Base-by-base conservation (phyloP, 495 filamentous ascomycete genomes). In the Penicillium parvum region DNA sequence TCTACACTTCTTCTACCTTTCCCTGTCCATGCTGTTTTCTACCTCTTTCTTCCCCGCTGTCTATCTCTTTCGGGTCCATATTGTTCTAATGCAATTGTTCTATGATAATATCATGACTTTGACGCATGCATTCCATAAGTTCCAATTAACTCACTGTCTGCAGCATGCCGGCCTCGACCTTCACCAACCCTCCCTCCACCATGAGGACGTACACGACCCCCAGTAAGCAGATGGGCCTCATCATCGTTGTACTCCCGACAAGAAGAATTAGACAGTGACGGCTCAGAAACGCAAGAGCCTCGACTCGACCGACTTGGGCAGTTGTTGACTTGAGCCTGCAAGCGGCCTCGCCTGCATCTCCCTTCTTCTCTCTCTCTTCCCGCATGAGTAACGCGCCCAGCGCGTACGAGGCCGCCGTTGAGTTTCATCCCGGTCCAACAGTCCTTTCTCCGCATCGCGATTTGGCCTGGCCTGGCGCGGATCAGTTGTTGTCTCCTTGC, bases 41-140 rank as follows among this genome's bases (percentile, higher is more conserved):
- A 40, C 23, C 25, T 37, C 32, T 23, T 15, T 36, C 9, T 11
- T 12, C 18, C 29, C 49, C 33, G 21, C 43, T 54, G 52, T 53
- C 38, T 45, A 47, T 49, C 41, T 52, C 29, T 53, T 55, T 59
- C 52, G 59, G 56, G 53, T 52, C 43, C 38, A 55, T 58, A 58
- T 61, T 53, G 45, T 55, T 53, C 42, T 45, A 63, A 55, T 55
- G 50, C 37, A 52, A 40, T 40, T 53, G 28, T 45, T 32, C 41
- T 50, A 47, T 39, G 41, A 51, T 47, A 43, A 45, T 37, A 26
- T 41, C 30, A 50, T 34, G 40, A 50, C 17, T 32, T 35, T 41
- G 15, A 45, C 33, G 28, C 36, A 29, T 41, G 23, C 10, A 14
- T 21, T 19, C 21, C 18, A 32, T 45, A 39, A 18, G 32, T 32